Base-by-base conservation (phyloP, 225 moss, liverwort and hornwort species). In the Antitrichia curtipendula region DNA sequence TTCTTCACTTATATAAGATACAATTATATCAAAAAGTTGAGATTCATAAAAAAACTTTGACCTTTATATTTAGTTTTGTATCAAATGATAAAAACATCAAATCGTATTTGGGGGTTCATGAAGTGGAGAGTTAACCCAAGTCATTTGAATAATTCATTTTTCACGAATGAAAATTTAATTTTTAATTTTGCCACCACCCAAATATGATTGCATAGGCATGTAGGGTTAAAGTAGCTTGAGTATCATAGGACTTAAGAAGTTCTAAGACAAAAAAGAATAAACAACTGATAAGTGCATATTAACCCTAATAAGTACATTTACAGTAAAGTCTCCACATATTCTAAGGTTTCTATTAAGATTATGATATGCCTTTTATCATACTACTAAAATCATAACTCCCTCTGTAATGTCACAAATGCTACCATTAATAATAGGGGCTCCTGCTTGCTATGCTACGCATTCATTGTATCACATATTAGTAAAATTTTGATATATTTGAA, bases 141-240 rank as follows among this genome's bases (percentile, higher is more conserved):
- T 32, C 74, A 50, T 50, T 50, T 50, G 9, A 19, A 74, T 31
- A 12, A 74, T 49, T 32, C 1, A 12, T 31, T 32, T 47, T 32
- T 32, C 2, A 19, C 17, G 49, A 20, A 19, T 50, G 4, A 31
- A 47, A 32, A 74, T 32, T 7, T 4, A 17, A 4, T 7, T 74
- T 10, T 50, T 18, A 8, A 7, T 49, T 49, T 49, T 49, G 4
- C 5, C 1, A 31, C 12, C 4, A 8, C 0, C 6, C 2, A 7
- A 4, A 49, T 74, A 32, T 74, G 1, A 49, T 49, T 49, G 32
- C 6, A 13, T 50, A 19, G 32, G 3, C 13, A 31, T 50, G 4
- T 34, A 20, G 3, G 0, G 1, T 2, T 31, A 31, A 32, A 2
- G 7, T 22, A 34, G 14, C 14, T 36, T 52, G 3, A 52, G n/a